phyloP scores from a whole-genome alignment of 352 stramenopile species.

The Phytophthora megakarya region DNA sequence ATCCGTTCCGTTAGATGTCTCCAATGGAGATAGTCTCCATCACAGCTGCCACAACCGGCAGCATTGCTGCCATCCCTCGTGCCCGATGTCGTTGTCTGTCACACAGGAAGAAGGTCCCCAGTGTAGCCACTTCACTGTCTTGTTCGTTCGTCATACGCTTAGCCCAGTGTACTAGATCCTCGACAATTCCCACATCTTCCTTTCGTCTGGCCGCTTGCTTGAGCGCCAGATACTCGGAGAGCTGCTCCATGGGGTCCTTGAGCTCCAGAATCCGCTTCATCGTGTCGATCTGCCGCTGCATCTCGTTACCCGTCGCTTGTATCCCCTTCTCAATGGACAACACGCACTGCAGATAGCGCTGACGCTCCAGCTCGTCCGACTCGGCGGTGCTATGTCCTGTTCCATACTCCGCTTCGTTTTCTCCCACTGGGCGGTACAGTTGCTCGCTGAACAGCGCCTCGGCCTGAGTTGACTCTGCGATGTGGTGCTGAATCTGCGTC shows the following conservation, averaged over 20 bases:
- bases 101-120: conserved; percentile 64
- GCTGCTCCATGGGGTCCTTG: conserved; percentile 59
- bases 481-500: conserved; percentile 35
- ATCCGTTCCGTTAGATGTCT: conserved; percentile 40
- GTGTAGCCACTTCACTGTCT: conserved; percentile 60
- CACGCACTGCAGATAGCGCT: conserved; percentile 46
- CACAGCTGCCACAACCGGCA: conserved; percentile 69
- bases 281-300: conserved; percentile 52
- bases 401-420: background rate
- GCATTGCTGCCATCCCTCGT: conserved; percentile 41
- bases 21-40: conserved; percentile 66
- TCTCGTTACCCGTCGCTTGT: conserved; percentile 35
- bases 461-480: conserved; percentile 22
- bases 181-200: conserved; percentile 41
- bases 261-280: conserved; percentile 67
- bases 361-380: conserved; percentile 45
- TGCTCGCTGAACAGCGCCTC: conserved; percentile 28
- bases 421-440: conserved; percentile 23
- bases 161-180: conserved; percentile 60
- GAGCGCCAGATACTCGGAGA: conserved; percentile 64
- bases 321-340: conserved; percentile 46
- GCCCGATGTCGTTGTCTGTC: conserved; percentile 30
- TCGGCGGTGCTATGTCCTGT: background rate
- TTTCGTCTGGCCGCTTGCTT: conserved; percentile 43
- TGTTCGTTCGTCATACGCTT: conserved; percentile 44